Conservation (phyloP, 176 grass and related monocot species). For the Dactylis glomerata region DNA sequence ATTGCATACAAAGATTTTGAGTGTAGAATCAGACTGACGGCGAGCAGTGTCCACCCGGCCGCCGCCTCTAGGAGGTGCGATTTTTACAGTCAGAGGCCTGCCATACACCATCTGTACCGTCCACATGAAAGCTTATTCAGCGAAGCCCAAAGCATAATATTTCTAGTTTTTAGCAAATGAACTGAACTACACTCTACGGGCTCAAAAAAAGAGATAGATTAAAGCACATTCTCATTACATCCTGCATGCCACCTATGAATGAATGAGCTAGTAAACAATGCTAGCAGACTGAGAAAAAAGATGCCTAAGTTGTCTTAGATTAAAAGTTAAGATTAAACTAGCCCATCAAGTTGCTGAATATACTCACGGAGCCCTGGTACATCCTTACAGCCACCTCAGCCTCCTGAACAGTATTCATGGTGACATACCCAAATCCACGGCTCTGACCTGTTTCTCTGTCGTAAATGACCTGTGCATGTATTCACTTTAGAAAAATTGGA, state of each 20-base stretch:
- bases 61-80: not conserved
- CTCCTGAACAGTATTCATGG: constrained; percentile 78
- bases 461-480: constrained; percentile 62
- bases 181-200: not conserved
- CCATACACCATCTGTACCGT: constrained; percentile 55
- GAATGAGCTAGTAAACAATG: not conserved
- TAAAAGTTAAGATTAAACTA: constrained; percentile 5
- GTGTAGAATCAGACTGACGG: constrained; percentile 22
- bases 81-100: constrained; percentile 54
- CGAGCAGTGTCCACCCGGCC: not conserved
- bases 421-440: constrained; percentile 74
- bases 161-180: not conserved
- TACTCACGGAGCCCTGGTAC: constrained; percentile 73
- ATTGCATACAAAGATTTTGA: constrained; percentile 78
- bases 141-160: not conserved
- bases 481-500: not conserved
- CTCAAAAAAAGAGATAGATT: not conserved
- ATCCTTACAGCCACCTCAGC: constrained; percentile 77
- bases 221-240: not conserved
- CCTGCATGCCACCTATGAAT: not conserved
- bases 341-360: not conserved
- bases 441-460: constrained; percentile 69
- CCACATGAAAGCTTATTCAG: constrained; percentile 14
- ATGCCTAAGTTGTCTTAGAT: not conserved
- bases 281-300: not conserved